Evolutionary conservation across 345 rosid species (phyloP).

Genomic region (Erysimum cheiranthoides): DNA sequence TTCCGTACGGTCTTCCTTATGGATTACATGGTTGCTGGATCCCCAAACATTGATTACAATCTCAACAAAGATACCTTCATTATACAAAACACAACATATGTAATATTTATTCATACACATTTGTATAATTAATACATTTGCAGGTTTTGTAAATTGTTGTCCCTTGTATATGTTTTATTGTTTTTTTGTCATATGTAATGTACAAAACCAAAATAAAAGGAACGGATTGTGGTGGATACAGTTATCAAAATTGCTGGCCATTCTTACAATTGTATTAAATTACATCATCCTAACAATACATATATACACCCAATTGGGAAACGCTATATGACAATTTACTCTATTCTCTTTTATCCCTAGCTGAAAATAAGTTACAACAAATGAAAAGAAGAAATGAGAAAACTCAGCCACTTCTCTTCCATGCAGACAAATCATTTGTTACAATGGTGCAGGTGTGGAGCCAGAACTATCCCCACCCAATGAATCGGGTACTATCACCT

Average conservation of each 20-base stretch:
- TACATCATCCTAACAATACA: constrained; percentile 28
- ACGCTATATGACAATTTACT: constrained; percentile 8
- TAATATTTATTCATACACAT: constrained; percentile 8
- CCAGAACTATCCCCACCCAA: constrained; percentile 43
- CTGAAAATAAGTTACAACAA: constrained; percentile 26
- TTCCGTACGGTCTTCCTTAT: constrained; percentile 93
- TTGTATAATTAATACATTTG: constrained; percentile 33
- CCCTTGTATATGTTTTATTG: neutral
- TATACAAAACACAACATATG: constrained; percentile 31
- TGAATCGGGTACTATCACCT: constrained; percentile 35
- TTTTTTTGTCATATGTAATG: constrained; percentile 32
- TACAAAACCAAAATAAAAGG: constrained; percentile 26
- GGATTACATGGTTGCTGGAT: constrained; percentile 99
- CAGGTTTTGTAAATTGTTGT: constrained; percentile 23
- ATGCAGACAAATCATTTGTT: constrained; percentile 40
- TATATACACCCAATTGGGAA: constrained; percentile 9
- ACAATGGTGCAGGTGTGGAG: constrained; percentile 49
- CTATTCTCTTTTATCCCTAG: neutral
- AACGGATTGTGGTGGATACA: constrained; percentile 9
- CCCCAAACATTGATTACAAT: constrained; percentile 50
- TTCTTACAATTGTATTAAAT: neutral
- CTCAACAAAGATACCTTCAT: constrained; percentile 25
- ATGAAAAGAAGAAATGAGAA: constrained; percentile 21
- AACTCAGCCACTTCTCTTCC: constrained; percentile 41
- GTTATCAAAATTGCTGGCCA: neutral